phyloP scores from a whole-genome alignment of 371 early-diverging fungal genomes.

The Smittium mucronatum region DNA sequence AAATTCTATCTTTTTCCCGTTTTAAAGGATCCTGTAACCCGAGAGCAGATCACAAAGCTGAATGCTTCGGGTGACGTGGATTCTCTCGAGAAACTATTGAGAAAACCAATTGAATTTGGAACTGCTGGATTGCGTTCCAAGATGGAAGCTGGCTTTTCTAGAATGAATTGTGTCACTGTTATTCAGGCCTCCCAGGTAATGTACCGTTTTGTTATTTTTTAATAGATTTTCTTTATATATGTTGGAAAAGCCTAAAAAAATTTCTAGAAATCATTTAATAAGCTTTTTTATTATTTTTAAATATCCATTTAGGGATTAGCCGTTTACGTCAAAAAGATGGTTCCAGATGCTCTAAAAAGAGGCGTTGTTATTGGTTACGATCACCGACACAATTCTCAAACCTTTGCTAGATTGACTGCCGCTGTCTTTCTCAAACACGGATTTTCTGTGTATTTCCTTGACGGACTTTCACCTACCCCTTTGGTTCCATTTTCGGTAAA shows the following conservation, averaged over 20 bases:
- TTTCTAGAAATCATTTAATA: not conserved
- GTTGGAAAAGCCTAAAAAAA: not conserved
- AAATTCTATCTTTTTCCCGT: not conserved
- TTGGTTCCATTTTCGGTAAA: conserved; percentile 82
- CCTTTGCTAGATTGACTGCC: conserved; percentile 76
- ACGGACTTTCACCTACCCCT: conserved; percentile 71
- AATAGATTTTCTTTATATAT: not conserved
- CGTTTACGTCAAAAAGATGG: conserved; percentile 24
- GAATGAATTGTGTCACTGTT: conserved; percentile 90
- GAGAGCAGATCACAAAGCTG: conserved; percentile 23
- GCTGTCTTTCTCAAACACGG: conserved; percentile 69
- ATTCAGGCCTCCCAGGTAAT: conserved; percentile 57
- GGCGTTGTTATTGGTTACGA: conserved; percentile 94
- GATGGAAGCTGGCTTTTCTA: conserved; percentile 91
- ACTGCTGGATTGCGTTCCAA: conserved; percentile 83
- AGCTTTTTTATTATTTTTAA: not conserved
- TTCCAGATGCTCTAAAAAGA: conserved; percentile 39
- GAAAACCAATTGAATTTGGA: conserved; percentile 70
- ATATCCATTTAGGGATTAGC: conserved; percentile 21
- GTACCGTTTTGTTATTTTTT: conserved; percentile 14
- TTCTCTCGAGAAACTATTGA: conserved; percentile 52
- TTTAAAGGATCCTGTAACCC: conserved; percentile 45
- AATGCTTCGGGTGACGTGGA: conserved; percentile 31
- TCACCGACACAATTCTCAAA: conserved; percentile 76
- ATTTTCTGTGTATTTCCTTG: conserved; percentile 70